These are phyloP conservation scores for Ophiocordyceps camponoti-saundersi DNA, from an alignment of 2,329 filamentous ascomycete species.

Conservation along the genomic window DNA sequence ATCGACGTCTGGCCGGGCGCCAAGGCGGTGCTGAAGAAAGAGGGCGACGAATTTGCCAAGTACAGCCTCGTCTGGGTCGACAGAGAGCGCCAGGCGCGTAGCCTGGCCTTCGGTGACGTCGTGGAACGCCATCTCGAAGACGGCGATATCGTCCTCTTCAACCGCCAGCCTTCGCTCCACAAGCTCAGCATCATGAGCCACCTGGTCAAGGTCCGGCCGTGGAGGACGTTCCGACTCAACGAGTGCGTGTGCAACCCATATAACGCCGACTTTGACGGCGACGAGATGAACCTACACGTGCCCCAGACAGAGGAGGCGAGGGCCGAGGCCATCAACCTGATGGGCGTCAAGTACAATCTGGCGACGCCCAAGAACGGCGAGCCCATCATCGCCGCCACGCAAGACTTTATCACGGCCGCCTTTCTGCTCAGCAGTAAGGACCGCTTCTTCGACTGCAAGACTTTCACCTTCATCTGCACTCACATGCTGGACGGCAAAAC, in stretches of 20 bases:
- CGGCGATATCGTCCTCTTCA: constrained; percentile 97
- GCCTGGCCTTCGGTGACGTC: constrained; percentile 67
- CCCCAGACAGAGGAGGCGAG: constrained; percentile 94
- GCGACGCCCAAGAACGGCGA: constrained; percentile 83
- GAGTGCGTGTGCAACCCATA: constrained; percentile 95
- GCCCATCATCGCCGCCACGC: constrained; percentile 97
- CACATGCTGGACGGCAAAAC: constrained; percentile 91
- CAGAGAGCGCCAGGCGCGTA: constrained; percentile 86
- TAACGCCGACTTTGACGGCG: constrained; percentile 99
- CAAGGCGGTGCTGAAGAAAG: constrained; percentile 87
- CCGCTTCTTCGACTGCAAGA: constrained; percentile 73
- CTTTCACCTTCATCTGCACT: constrained; percentile 93
- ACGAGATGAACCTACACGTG: constrained; percentile 99
- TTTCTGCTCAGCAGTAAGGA: constrained; percentile 95
- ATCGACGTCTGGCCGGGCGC: constrained; percentile 91
- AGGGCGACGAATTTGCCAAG: constrained; percentile 86
- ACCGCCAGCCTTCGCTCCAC: constrained; percentile 94
- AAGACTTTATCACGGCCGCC: constrained; percentile 88
- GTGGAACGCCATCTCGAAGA: constrained; percentile 93
- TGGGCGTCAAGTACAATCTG: constrained; percentile 94
- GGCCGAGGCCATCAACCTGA: constrained; percentile 84
- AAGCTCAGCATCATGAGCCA: constrained; percentile 99
- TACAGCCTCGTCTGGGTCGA: constrained; percentile 79
- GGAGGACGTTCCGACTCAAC: constrained; percentile 94
- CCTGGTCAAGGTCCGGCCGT: constrained; percentile 92